A percentile compares a stretch with the other conserved stretches of the same genome.
phyloP scores from a whole-genome alignment of 2,329 filamentous ascomycete species.

The Huntiella savannae region DNA sequence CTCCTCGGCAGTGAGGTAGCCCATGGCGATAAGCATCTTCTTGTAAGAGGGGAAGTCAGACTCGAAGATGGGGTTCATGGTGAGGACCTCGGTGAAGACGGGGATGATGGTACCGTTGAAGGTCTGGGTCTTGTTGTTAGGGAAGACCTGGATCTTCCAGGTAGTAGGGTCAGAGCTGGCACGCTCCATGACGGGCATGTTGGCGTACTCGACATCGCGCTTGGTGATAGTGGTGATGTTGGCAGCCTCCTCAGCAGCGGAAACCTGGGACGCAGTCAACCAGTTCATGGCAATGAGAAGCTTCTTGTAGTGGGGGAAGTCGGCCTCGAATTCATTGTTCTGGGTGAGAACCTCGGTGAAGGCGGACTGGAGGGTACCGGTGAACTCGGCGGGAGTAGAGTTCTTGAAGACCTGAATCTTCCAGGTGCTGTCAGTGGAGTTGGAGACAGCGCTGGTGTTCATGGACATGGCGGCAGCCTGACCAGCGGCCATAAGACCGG shows the following conservation, averaged over 20 bases:
- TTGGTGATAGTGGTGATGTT: neutral
- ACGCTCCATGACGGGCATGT: neutral
- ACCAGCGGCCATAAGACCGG: constrained; percentile 8
- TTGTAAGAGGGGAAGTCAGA: constrained; percentile 9
- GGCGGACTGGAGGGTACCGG: constrained; percentile 2
- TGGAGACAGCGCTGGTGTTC: neutral
- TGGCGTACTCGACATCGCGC: neutral
- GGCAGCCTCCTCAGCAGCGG: neutral
- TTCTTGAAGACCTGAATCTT: constrained; percentile 5
- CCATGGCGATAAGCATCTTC: constrained; percentile 5
- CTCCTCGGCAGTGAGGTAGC: constrained; percentile 8
- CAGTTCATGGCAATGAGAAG: constrained; percentile 7
- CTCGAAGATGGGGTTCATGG: constrained; percentile 7
- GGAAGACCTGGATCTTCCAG: constrained; percentile 7
- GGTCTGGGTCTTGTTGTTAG: neutral
- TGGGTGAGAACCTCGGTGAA: constrained; percentile 3
- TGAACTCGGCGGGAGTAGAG: constrained; percentile 1
- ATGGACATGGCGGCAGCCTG: constrained; percentile 5
- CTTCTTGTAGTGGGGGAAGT: constrained; percentile 10
- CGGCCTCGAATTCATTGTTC: constrained; percentile 7
- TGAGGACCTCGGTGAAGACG: constrained; percentile 3
- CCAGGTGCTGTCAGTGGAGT: constrained; percentile 3
- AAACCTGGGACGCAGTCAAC: neutral
- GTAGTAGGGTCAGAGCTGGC: neutral
- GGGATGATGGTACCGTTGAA: constrained; percentile 4